Base-by-base conservation (phyloP, 139 green algal genomes). In the Auxenochlorella pyrenoidosa region DNA sequence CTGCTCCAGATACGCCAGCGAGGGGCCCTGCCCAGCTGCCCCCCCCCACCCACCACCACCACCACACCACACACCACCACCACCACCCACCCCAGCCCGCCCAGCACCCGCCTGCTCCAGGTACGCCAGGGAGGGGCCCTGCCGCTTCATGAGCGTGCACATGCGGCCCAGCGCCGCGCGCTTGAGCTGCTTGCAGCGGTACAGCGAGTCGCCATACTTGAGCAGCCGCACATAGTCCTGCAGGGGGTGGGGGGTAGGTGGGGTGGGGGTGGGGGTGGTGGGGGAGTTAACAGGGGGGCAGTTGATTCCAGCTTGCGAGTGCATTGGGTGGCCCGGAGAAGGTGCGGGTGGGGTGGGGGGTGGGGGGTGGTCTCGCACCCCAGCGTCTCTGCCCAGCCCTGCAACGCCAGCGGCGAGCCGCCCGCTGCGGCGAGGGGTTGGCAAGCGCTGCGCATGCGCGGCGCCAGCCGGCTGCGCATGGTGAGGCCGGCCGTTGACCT, bases 171-270 rank as follows among this genome's bases (percentile, higher is more conserved):
- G 92, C 51, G 98, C 98, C 16, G 98, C 98, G 5, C 96, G 88
- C 93, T 99, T 99, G 34, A 99, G 94, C 93, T 98, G 91, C 92
- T 99, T 99, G 95, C 98, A 99, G 19, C 98, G 95, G 90, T 99
- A 99, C 85, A 99, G 92, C 0, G 94, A 97, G 94, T 99, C 98
- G 73, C 97, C 98, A 91, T 99, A 99, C 96, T 99, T 99, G 21
- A 99, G 86, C 82, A 99, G 93, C 26, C 97, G 93, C 38, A 99
- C 94, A 88, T 99, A 99, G 89, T 99, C 98, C 96, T 94, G 51
- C 58, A 34, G 41, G 47, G 41, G 32, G 12, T 3, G 24, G 51
- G 47, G 47, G 47, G 47, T 54, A 18, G 47, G 47, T 6, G 47
- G 24, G 63, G 63, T 36, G 24, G 22, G 63, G 13, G 36, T n/a